phyloP scores from a whole-genome alignment of 768 basidiomycete genomes.

The Cystobasidium ongulense region DNA sequence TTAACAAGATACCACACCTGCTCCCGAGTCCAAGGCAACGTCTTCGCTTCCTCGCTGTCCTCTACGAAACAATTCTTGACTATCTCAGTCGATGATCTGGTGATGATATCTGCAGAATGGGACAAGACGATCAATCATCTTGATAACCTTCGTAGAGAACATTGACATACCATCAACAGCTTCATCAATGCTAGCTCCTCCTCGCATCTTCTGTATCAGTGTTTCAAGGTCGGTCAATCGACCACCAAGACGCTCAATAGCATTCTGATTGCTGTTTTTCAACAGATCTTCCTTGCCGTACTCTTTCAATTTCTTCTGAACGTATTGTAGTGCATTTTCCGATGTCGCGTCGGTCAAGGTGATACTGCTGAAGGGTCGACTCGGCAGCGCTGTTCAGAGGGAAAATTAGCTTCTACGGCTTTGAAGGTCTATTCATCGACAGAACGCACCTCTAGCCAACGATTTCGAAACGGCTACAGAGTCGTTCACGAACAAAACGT shows the following conservation, averaged over 20 bases:
- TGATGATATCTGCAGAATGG: slow-evolving; percentile 59
- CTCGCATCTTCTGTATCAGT: slow-evolving; percentile 38
- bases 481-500: slow-evolving; percentile 83
- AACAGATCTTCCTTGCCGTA: slow-evolving; percentile 27
- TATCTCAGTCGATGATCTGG: slow-evolving; percentile 67
- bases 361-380: slow-evolving; percentile 71
- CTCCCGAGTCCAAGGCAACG: slow-evolving; percentile 69
- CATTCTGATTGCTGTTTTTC: slow-evolving; percentile 42
- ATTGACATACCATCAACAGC: slow-evolving; percentile 34
- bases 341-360: slow-evolving; percentile 77
- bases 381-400: slow-evolving; percentile 61
- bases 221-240: slow-evolving; percentile 78
- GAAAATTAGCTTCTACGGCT: neutral
- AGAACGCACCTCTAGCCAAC: slow-evolving; percentile 62
- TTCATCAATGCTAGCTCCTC: slow-evolving; percentile 36
- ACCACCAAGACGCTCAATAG: slow-evolving; percentile 73
- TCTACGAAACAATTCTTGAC: slow-evolving; percentile 89
- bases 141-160: no score
- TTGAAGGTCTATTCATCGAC: neutral
- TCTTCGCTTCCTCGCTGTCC: slow-evolving; percentile 77
- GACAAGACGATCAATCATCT: no score
- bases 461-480: slow-evolving; percentile 77
- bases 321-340: slow-evolving; percentile 66
- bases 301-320: slow-evolving; percentile 66
- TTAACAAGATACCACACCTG: slow-evolving; percentile 81